Percentiles rank a stretch among this genome's conserved stretches.
Conservation (phyloP, 768 basidiomycete genomes). For the Strobilomyces dryophilus region DNA sequence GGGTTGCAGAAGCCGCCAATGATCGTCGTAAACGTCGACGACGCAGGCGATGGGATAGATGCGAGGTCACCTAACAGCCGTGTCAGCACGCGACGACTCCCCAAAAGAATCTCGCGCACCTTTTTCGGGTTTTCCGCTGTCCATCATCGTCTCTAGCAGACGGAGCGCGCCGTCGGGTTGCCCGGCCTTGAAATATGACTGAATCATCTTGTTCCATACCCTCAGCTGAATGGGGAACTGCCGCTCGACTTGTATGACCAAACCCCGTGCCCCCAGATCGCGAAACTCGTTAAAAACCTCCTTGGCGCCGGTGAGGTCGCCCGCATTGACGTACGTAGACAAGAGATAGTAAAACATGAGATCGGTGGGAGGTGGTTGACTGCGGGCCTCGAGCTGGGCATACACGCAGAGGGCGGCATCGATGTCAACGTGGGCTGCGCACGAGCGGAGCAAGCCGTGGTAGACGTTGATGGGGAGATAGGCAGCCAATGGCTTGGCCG, state of each 20-base stretch:
- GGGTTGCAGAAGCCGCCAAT: constrained; percentile 60
- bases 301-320: constrained; percentile 47
- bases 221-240: constrained; percentile 37
- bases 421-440: constrained; percentile 52
- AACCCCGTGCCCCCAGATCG: constrained; percentile 36
- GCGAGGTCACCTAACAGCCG: constrained; percentile 17
- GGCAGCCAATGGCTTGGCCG: constrained; percentile 5
- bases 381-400: constrained; percentile 49
- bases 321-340: constrained; percentile 49
- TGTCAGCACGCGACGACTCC: not conserved
- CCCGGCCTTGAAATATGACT: constrained; percentile 63
- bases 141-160: constrained; percentile 70
- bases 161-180: constrained; percentile 59
- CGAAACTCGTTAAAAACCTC: constrained; percentile 63
- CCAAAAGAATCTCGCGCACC: not conserved
- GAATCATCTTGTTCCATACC: constrained; percentile 75
- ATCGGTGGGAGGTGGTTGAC: constrained; percentile 28
- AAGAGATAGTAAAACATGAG: constrained; percentile 54
- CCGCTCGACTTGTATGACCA: constrained; percentile 17
- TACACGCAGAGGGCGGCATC: constrained; percentile 63
- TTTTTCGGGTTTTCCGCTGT: constrained; percentile 29
- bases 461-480: constrained; percentile 41
- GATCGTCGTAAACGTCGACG: constrained; percentile 60
- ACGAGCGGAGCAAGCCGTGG: constrained; percentile 54
- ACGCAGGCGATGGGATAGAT: constrained; percentile 52